Evolutionary conservation across 139 green algal species (phyloP).

Genomic region (Cymbomonas tetramitiformis): DNA sequence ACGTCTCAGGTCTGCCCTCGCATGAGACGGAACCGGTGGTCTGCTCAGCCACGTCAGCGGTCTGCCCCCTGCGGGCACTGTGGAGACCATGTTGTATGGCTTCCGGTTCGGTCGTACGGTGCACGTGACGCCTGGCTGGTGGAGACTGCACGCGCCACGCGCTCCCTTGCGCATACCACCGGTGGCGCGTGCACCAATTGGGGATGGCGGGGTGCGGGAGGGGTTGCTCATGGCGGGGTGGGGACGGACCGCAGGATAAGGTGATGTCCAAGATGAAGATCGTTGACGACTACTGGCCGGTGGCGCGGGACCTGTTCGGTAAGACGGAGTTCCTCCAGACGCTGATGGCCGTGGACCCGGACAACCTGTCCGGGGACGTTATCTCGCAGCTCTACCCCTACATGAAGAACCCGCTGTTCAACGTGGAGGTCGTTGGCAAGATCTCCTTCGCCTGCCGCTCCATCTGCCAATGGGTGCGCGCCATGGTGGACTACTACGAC

Average conservation of each 20-base stretch:
- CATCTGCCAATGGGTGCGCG: constrained; percentile 6
- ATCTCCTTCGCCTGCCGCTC: not conserved
- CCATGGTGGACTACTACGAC: constrained; percentile 1
- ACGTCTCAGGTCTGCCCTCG: no score
- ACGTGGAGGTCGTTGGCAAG: not conserved
- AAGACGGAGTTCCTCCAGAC: constrained; percentile 3
- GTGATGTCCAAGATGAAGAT: not conserved
- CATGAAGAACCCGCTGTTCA: constrained; percentile 6
- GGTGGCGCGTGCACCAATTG: no score
- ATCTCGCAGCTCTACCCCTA: not conserved
- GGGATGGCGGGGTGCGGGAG: no score
- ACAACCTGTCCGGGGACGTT: not conserved
- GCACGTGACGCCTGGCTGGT: no score
- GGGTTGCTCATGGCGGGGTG: no score
- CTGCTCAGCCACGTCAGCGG: no score
- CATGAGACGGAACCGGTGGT: no score
- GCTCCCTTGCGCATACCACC: no score
- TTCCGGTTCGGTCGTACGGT: no score
- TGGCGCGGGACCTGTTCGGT: not conserved
- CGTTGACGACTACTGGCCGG: constrained; percentile 1
- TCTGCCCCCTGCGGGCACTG: no score
- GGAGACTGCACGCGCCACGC: no score
- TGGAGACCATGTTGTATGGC: no score
- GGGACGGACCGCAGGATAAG: not conserved
- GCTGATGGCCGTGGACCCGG: constrained; percentile 1